Percentiles rank a stretch among this genome's conserved stretches.
Conservation (phyloP, 768 basidiomycete genomes). For the Boletus tomentosulus region DNA sequence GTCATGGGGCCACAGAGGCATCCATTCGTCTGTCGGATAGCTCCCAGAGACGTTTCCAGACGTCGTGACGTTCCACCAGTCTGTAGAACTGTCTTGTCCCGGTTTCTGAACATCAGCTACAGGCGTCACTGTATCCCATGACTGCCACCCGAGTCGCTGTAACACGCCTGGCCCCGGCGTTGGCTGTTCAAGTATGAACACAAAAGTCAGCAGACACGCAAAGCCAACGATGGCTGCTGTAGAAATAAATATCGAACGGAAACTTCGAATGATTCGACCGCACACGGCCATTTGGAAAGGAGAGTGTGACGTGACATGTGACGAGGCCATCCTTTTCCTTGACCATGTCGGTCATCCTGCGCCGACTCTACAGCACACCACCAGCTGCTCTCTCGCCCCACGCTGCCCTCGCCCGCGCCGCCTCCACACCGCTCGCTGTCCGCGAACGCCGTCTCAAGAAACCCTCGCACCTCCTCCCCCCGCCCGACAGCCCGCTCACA, state of each 20-base stretch:
- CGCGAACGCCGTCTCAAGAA: conserved; percentile 59
- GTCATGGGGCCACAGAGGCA: conserved; percentile 27
- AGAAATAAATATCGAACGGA: conserved; percentile 55
- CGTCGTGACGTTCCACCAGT: conserved; percentile 18
- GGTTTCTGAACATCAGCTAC: not conserved
- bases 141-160: conserved; percentile 84
- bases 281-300: conserved; percentile 34
- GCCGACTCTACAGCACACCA: conserved; percentile 36
- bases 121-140: conserved; percentile 66
- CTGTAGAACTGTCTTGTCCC: conserved; percentile 4
- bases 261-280: conserved; percentile 44
- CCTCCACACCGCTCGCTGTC: conserved; percentile 71
- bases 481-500: conserved; percentile 52
- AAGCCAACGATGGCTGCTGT: conserved; percentile 61
- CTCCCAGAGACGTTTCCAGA: conserved; percentile 50
- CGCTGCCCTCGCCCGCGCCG: conserved; percentile 51
- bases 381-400: conserved; percentile 36
- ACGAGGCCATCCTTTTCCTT: not conserved
- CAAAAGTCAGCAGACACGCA: conserved; percentile 65
- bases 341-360: conserved; percentile 11
- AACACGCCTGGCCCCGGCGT: conserved; percentile 63
- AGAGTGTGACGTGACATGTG: not conserved
- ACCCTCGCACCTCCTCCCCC: conserved; percentile 34
- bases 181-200: conserved; percentile 81
- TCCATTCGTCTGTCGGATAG: conserved; percentile 63